A percentile compares a stretch with the other conserved stretches of the same genome.
Conservation (phyloP, 805 yeast species). For the Saturnispora silvae region DNA sequence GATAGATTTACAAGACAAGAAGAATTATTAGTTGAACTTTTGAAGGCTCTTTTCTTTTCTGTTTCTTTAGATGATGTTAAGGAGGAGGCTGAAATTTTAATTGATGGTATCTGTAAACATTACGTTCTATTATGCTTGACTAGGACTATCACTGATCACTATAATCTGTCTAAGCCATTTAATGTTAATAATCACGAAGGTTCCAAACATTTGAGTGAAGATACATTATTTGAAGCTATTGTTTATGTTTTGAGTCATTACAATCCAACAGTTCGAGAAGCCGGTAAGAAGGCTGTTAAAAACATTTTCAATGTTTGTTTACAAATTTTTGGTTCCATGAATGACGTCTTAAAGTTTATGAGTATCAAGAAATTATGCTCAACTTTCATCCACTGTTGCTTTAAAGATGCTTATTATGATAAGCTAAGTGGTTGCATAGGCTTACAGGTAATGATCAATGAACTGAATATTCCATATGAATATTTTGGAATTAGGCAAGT, state of each 20-base stretch:
- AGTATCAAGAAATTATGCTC: slow-evolving; percentile 67
- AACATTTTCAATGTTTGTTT: slow-evolving; percentile 51
- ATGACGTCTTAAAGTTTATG: slow-evolving; percentile 60
- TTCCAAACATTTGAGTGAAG: slow-evolving; percentile 53
- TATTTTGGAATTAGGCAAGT: slow-evolving; percentile 74
- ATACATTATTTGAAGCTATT: slow-evolving; percentile 62
- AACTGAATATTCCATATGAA: slow-evolving; percentile 50
- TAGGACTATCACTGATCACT: slow-evolving; percentile 56
- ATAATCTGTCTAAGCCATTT: slow-evolving; percentile 60
- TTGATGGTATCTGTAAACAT: slow-evolving; percentile 66
- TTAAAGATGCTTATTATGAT: slow-evolving; percentile 74
- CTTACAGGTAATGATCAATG: slow-evolving; percentile 59
- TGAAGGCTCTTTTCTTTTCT: slow-evolving; percentile 67
- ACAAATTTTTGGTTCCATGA: slow-evolving; percentile 55
- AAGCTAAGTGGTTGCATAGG: slow-evolving; percentile 89
- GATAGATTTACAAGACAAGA: slow-evolving; percentile 50
- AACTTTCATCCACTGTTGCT: slow-evolving; percentile 82
- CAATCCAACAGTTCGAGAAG: slow-evolving; percentile 54
- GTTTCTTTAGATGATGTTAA: slow-evolving; percentile 63
- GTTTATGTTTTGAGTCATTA: slow-evolving; percentile 73
- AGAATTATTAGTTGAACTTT: slow-evolving; percentile 48
- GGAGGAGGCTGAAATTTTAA: slow-evolving; percentile 53
- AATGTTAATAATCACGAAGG: slow-evolving; percentile 77
- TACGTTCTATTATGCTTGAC: slow-evolving; percentile 70
- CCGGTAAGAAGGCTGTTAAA: slow-evolving; percentile 60